phyloP scores from a whole-genome alignment of 2,329 filamentous ascomycete genomes.

The Fusarium aywerte region DNA sequence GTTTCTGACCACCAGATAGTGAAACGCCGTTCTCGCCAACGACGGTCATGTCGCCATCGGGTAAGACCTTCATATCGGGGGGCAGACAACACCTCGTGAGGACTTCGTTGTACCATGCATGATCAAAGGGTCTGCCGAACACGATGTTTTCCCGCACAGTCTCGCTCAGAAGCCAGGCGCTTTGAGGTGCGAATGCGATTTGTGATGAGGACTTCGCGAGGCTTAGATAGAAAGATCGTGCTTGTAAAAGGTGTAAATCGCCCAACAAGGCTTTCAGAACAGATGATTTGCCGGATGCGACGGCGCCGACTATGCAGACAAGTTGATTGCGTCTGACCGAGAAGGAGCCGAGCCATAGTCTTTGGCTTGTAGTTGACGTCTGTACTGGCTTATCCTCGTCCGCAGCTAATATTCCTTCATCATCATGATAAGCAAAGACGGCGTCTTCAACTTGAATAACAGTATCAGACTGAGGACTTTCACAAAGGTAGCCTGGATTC shows the following conservation, averaged over 20 bases:
- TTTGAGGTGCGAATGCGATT: conserved; percentile 15
- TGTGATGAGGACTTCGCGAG: conserved; percentile 6
- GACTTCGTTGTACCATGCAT: conserved; percentile 22
- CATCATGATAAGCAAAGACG: conserved; percentile 18
- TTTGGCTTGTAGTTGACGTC: neutral
- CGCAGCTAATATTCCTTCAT: neutral
- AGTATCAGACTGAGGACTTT: fast-evolving
- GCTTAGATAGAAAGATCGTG: neutral
- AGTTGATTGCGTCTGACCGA: conserved; percentile 7
- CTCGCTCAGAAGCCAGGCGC: conserved; percentile 25
- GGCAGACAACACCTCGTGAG: conserved; percentile 21
- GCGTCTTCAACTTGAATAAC: conserved; percentile 14
- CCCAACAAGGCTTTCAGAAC: conserved; percentile 12
- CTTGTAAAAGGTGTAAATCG: conserved; percentile 20
- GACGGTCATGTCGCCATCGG: conserved; percentile 28
- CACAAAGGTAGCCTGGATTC: neutral
- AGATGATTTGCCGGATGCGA: conserved; percentile 24
- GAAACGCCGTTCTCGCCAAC: conserved; percentile 30
- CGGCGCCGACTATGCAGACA: conserved; percentile 16
- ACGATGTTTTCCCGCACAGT: conserved; percentile 26
- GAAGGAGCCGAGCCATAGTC: neutral
- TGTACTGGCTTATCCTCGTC: neutral
- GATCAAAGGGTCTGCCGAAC: conserved; percentile 8
- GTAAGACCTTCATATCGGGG: conserved; percentile 9
- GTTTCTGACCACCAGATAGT: conserved; percentile 24